Evolutionary conservation across 179 eudicot genomes (phyloP), one percentile per base, ranked within the genome.

Genomic region (Spinacia oleracea): DNA sequence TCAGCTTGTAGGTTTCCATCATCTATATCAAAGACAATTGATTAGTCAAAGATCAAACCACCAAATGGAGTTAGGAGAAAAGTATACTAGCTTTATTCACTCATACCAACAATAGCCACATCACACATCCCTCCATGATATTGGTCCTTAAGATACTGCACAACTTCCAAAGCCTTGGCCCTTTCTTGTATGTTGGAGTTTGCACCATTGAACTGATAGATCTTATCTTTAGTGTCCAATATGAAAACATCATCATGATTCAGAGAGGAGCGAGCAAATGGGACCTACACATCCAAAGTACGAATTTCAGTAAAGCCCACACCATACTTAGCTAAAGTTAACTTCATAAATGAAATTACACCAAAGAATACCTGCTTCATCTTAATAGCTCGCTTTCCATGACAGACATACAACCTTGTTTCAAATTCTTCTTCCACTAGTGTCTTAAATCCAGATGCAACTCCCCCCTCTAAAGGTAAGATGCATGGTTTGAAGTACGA

Each of bases 401-500:
- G 91, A 86, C 98, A 96, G 27, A 88, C 72, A 79, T 96, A 96
- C 83, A 96, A 81, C 80, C 83, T 90, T 8, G 96, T 94, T 88
- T 93, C 98, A 89, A 93, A 96, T 78, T 88, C 94, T 74, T 96
- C 98, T 82, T 93, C 98, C 84, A 84, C 97, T 16, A 88, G 83
- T 80, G 73, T 88, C 88, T 89, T 92, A 77, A 96, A 94, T 77
- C 99, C 99, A 82, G 99, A 92, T 67, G 94, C 94, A 86, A 94
- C 85, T 74, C 99, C 99, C 59, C 99, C 99, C 77, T 96, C 97
- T 81, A 96, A 62, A 59, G 99, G 99, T 71, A 96, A 85, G 72
- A 96, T 91, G 71, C 99, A 96, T 66, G 99, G 99, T 85, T 87
- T 93, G 60, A 96, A 96, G 79, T 96, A 96, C 40, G 99, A 96